Evolutionary conservation across 2,329 filamentous ascomycete genomes (phyloP).

Genomic region (Neopestalotiopsis sp.): DNA sequence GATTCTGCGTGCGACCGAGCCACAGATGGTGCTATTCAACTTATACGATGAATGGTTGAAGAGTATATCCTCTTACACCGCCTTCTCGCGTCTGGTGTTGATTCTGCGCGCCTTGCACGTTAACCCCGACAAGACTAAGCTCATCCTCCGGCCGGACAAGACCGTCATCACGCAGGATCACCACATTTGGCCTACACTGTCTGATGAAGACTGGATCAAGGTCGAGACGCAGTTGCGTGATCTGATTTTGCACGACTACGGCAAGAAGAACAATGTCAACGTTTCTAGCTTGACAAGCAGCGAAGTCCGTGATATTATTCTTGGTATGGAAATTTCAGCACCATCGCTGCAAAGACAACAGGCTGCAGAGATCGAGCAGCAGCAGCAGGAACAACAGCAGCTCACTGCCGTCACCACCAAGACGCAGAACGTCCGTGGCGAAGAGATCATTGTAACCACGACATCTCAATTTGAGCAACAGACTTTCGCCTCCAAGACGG

Average conservation of each 20-base stretch:
- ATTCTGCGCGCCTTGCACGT: slow-evolving; percentile 95
- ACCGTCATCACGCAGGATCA: slow-evolving; percentile 98
- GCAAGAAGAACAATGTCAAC: slow-evolving; percentile 99
- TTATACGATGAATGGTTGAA: slow-evolving; percentile 99
- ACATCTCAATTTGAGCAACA: slow-evolving; percentile 98
- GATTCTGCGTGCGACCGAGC: slow-evolving; percentile 96
- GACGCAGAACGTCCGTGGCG: slow-evolving; percentile 95
- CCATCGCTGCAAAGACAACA: slow-evolving; percentile 98
- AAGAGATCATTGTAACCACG: slow-evolving; percentile 97
- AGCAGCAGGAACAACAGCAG: slow-evolving; percentile 95
- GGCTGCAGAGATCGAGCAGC: slow-evolving; percentile 98
- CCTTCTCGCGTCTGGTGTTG: slow-evolving; percentile 92
- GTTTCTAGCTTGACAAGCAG: slow-evolving; percentile 94
- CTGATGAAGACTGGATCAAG: slow-evolving; percentile 99
- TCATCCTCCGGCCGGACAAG: slow-evolving; percentile 94
- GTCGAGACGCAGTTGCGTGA: slow-evolving; percentile 97
- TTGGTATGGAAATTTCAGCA: slow-evolving; percentile 99
- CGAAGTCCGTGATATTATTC: slow-evolving; percentile 96
- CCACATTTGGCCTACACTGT: slow-evolving; percentile 95
- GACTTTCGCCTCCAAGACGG: slow-evolving; percentile 97
- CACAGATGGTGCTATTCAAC: slow-evolving; percentile 99
- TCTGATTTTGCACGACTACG: slow-evolving; percentile 96
- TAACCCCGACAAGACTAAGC: slow-evolving; percentile 97
- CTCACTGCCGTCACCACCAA: slow-evolving; percentile 97
- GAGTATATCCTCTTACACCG: slow-evolving; percentile 97